Evolutionary conservation across 1,284 basidiomycete species (phyloP).

Genomic region (Xerocomus nothofagi): DNA sequence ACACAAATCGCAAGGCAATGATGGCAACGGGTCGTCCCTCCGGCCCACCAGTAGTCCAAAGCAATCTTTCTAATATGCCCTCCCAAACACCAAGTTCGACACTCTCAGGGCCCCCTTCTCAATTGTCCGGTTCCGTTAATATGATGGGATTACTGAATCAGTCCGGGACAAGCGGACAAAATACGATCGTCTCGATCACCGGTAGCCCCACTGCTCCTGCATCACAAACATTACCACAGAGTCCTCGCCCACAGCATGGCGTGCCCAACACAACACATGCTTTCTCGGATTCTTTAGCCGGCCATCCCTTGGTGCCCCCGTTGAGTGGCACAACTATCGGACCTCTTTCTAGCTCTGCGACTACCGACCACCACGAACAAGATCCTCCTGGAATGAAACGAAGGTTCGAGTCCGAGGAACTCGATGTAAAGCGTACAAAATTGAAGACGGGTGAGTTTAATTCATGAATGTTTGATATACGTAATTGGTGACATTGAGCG

Average conservation of each 20-base stretch:
- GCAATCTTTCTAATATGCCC: slow-evolving; percentile 17
- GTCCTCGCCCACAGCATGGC: slow-evolving; percentile 39
- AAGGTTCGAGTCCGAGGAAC: slow-evolving; percentile 65
- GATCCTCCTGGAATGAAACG: slow-evolving; percentile 65
- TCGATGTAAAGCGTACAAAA: slow-evolving; percentile 63
- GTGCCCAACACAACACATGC: slow-evolving; percentile 25
- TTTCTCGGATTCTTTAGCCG: slow-evolving; percentile 28
- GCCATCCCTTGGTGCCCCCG: slow-evolving; percentile 23
- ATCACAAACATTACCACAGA: slow-evolving; percentile 39
- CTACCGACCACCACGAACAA: slow-evolving; percentile 32
- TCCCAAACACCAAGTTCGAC: slow-evolving; percentile 17
- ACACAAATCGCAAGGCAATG: slow-evolving; percentile 48
- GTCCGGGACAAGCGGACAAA: slow-evolving; percentile 24
- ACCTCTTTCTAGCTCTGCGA: slow-evolving; percentile 9
- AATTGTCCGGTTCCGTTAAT: slow-evolving; percentile 21
- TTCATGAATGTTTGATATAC: slow-evolving; percentile 19
- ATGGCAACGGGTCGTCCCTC: slow-evolving; percentile 35
- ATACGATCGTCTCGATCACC: slow-evolving; percentile 18
- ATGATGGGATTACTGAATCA: slow-evolving; percentile 35
- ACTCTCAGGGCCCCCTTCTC: slow-evolving; percentile 22
- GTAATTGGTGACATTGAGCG: slow-evolving; percentile 31
- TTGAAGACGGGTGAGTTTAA: slow-evolving; percentile 60
- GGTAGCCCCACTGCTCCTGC: slow-evolving; percentile 34
- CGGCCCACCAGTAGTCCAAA: slow-evolving; percentile 16
- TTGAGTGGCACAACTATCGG: slow-evolving; percentile 11